Percentiles rank a stretch among this genome's conserved stretches.
Conservation (phyloP, 306 rosid genomes). For the Prunus mume region DNA sequence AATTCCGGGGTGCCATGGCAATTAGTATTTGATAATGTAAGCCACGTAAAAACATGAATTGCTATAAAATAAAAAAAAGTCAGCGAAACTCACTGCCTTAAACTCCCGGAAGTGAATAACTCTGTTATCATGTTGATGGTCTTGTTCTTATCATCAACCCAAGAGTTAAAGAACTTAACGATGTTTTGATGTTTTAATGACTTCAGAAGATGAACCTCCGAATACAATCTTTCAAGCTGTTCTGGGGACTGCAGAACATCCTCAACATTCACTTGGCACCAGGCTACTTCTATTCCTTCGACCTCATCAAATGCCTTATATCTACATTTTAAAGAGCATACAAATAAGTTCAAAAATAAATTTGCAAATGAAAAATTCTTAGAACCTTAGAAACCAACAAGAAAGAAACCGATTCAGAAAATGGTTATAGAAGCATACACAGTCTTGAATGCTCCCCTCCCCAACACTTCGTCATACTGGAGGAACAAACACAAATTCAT, state of each 20-base stretch:
- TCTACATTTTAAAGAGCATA: slow-evolving; percentile 25
- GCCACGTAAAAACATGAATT: neutral
- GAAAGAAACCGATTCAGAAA: slow-evolving; percentile 3
- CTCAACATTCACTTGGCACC: slow-evolving; percentile 71
- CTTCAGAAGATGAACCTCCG: slow-evolving; percentile 85
- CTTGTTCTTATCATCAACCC: slow-evolving; percentile 75
- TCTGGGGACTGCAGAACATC: slow-evolving; percentile 71
- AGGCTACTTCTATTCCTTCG: slow-evolving; percentile 86
- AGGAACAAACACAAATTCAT: slow-evolving; percentile 16
- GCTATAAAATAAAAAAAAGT: neutral
- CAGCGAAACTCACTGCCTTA: slow-evolving; percentile 65
- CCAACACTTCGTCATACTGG: slow-evolving; percentile 78
- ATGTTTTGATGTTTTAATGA: slow-evolving; percentile 77
- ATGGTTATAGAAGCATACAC: slow-evolving; percentile 58
- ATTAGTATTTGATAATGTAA: neutral
- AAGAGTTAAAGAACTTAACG: slow-evolving; percentile 61
- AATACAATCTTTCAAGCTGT: slow-evolving; percentile 64
- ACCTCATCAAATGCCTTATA: slow-evolving; percentile 86
- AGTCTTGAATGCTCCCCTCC: slow-evolving; percentile 92
- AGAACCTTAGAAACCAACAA: neutral
- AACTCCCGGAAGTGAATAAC: slow-evolving; percentile 86
- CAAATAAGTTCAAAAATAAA: slow-evolving; percentile 9
- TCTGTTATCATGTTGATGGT: slow-evolving; percentile 86
- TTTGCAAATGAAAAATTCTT: neutral
- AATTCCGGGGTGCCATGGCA: slow-evolving; percentile 73